Percentiles rank a stretch among this genome's conserved stretches.
These are phyloP conservation scores for Salix koriyanagi DNA, from an alignment of 345 rosid genomes.

Conservation along the genomic window DNA sequence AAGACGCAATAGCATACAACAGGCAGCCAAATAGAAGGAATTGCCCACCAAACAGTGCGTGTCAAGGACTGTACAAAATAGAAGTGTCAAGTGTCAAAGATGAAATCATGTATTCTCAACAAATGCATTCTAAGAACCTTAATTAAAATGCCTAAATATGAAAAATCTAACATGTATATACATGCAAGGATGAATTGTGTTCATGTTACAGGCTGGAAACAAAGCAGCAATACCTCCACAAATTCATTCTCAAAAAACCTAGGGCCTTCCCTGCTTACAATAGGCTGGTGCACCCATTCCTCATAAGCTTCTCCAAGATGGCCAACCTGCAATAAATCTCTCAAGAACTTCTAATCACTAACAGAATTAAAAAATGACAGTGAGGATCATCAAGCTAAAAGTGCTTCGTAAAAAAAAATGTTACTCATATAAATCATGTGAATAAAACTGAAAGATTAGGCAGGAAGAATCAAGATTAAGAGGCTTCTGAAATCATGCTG, in stretches of 20 bases:
- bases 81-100: neutral
- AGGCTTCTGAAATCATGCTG: too few species aligned
- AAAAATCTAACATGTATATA: neutral
- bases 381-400: neutral
- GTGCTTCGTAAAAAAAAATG: neutral
- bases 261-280: slow-evolving; percentile 85
- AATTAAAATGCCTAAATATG: neutral
- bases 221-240: slow-evolving; percentile 62
- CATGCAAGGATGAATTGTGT: neutral
- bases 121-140: neutral
- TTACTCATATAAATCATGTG: neutral
- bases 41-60: slow-evolving; percentile 91
- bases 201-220: neutral
- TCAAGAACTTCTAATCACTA: slow-evolving; percentile 8
- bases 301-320: slow-evolving; percentile 93
- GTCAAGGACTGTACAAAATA: slow-evolving; percentile 65
- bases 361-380: neutral
- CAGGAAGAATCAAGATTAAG: too few species aligned
- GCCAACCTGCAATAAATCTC: slow-evolving; percentile 68
- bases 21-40: slow-evolving; percentile 91
- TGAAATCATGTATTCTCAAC: neutral
- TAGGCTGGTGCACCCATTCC: slow-evolving; percentile 99
- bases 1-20: slow-evolving; percentile 61
- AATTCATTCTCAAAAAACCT: slow-evolving; percentile 82
- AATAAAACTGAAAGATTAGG: too few species aligned